A percentile compares a stretch with the other conserved stretches of the same genome.
Evolutionary conservation across 805 yeast species (phyloP).

Genomic region (Lipomyces chichibuensis): DNA sequence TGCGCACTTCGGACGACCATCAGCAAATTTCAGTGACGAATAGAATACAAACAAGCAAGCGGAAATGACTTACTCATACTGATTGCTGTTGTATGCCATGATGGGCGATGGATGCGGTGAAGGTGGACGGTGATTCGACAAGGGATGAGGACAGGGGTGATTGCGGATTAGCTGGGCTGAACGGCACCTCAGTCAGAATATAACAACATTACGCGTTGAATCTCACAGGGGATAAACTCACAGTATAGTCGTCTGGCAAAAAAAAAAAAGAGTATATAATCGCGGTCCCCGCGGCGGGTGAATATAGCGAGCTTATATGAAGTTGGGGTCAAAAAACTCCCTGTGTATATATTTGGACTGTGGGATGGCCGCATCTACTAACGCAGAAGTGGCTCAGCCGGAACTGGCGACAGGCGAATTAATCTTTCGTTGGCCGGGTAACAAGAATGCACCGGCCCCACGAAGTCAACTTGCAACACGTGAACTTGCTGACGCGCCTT

Average conservation of each 20-base stretch:
- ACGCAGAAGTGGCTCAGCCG: not conserved
- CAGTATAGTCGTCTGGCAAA: not conserved
- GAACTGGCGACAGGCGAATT: not conserved
- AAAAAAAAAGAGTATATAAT: too few species aligned
- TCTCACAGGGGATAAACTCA: not conserved
- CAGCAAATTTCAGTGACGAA: not conserved
- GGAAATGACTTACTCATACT: not conserved
- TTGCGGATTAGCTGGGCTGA: too few species aligned
- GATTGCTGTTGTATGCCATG: not conserved
- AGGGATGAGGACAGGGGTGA: not conserved
- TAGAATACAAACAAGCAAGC: not conserved
- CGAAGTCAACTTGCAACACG: not conserved
- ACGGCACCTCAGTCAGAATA: not conserved
- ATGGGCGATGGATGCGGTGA: not conserved
- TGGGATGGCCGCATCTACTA: not conserved
- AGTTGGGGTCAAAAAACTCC: not conserved
- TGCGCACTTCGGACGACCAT: not conserved
- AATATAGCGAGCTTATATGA: too few species aligned
- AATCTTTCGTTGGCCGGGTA: not conserved
- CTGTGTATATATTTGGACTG: not conserved
- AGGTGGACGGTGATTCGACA: not conserved
- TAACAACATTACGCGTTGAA: not conserved
- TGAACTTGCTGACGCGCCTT: not conserved
- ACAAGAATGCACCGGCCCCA: not conserved
- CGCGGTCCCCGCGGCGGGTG: not conserved